Base-by-base conservation (phyloP, 2,329 filamentous ascomycete genomes). In the Alternaria sp. region DNA sequence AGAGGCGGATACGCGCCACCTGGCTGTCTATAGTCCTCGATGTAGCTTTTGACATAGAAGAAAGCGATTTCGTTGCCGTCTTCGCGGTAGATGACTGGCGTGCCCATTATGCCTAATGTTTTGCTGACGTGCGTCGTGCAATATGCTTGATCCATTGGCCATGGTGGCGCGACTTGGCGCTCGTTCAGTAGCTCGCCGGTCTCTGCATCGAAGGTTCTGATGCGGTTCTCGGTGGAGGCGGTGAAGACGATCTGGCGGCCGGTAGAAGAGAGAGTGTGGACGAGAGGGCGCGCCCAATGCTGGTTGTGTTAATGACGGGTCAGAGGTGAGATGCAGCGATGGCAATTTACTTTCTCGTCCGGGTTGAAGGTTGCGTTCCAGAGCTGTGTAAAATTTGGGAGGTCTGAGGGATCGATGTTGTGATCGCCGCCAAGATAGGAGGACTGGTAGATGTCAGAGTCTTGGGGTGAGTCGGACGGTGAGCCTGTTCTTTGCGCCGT, bases 261-360 rank as follows among this genome's bases (percentile, higher is more conserved):
- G 5, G 63, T 67, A 0, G 67, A 73, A 5, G 69, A 63, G 7
- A 82, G 82, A 1, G 82, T 84, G 57, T 81, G 83, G 0, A 82
- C 75, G 10, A 84, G 67, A 7, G 85, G 85, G 67, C 86, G 83
- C 43, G 85, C 62, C 78, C 84, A 81, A 79, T 86, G 83, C 64
- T 67, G 17, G 6, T 12, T 9, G 8, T 52, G 15, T 52, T 6
- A 46, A 32, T 4, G 52, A n/a, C 7, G 36, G 45, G n/a, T 7
- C 5, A n/a, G 8, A 13, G 8, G 28, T 6, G n/a, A 9, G 10
- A 7, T 5, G 10, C n/a, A 32, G 60, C n/a, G 25, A n/a, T 3
- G n/a, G 12, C 11, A 19, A 40, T 17, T 36, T 57, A 70, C 71
- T 59, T 68, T 77, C 73, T 78, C 82, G 73, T 77, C 64, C 2